These are phyloP conservation scores for Saccharomycopsis sp. DNA, from an alignment of 805 yeast genomes.

Conservation along the genomic window DNA sequence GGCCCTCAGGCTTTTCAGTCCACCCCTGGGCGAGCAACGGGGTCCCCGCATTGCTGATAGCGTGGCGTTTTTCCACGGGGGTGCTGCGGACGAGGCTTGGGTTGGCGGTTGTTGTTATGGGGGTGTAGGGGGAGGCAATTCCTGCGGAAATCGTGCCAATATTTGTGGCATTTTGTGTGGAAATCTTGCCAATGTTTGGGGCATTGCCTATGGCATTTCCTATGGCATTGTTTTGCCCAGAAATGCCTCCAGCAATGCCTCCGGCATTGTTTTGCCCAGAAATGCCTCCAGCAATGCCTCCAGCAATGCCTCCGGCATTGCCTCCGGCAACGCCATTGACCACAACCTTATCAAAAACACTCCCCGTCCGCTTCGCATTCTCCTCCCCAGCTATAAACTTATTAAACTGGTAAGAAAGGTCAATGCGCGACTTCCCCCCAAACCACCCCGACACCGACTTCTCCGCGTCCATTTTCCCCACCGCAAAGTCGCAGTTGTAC, in stretches of 20 bases:
- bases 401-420: slow-evolving; percentile 17
- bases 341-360: slow-evolving; percentile 18
- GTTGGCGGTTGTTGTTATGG: slow-evolving; percentile 11
- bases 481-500: slow-evolving; percentile 15
- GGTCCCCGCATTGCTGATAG: slow-evolving; percentile 1
- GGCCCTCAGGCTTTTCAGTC: not conserved
- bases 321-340: too few species aligned
- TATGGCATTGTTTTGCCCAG: too few species aligned
- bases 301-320: not conserved
- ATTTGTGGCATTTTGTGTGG: too few species aligned
- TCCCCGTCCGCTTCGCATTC: slow-evolving; percentile 7
- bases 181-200: too few species aligned
- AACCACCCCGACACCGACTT: slow-evolving; percentile 17
- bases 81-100: not conserved
- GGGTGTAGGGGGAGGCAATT: slow-evolving; percentile 16
- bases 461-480: slow-evolving; percentile 5
- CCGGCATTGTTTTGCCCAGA: too few species aligned
- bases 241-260: too few species aligned
- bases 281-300: not conserved
- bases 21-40: not conserved
- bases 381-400: slow-evolving; percentile 22
- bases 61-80: not conserved
- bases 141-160: too few species aligned
- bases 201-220: too few species aligned
- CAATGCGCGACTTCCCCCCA: slow-evolving; percentile 15